phyloP scores from a whole-genome alignment of 1,139 yeast species.

The Pneumocystis murina region DNA sequence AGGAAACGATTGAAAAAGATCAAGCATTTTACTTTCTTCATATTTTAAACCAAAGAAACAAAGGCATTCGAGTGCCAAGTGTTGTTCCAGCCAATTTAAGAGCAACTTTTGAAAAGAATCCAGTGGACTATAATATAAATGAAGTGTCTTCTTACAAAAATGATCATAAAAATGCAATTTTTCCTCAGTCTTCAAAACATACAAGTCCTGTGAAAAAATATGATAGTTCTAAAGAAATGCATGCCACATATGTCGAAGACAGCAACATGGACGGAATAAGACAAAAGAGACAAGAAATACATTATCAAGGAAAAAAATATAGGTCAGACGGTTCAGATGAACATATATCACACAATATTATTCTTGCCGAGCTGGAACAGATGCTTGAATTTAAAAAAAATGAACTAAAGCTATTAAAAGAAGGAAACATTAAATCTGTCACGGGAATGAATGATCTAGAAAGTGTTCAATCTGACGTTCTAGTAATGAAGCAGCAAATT shows the following conservation, averaged over 20 bases:
- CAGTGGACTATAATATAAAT: constrained; percentile 41
- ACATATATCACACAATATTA: background rate
- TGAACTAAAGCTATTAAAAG: constrained; percentile 26
- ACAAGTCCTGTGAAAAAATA: background rate
- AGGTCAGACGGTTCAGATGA: background rate
- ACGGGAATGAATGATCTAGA: constrained; percentile 14
- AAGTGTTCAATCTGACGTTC: constrained; percentile 40
- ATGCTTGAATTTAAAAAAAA: constrained; percentile 57
- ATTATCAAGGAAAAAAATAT: background rate
- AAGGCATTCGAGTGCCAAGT: constrained; percentile 76
- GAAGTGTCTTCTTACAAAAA: constrained; percentile 23
- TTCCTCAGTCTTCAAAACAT: background rate
- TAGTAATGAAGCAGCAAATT: constrained; percentile 52
- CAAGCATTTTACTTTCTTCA: constrained; percentile 82
- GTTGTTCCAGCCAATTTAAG: constrained; percentile 89
- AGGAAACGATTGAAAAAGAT: constrained; percentile 81
- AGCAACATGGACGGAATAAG: background rate
- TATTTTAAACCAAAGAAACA: constrained; percentile 76
- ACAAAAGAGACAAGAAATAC: background rate
- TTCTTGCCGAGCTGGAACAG: constrained; percentile 59
- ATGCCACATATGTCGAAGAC: background rate
- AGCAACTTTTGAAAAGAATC: constrained; percentile 79
- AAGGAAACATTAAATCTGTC: constrained; percentile 12
- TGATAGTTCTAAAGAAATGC: background rate
- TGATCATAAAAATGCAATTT: background rate